Percentiles rank a stretch among this genome's conserved stretches.
Evolutionary conservation across 2,329 filamentous ascomycete genomes (phyloP).

Genomic region (Sclerotinia spermophila): DNA sequence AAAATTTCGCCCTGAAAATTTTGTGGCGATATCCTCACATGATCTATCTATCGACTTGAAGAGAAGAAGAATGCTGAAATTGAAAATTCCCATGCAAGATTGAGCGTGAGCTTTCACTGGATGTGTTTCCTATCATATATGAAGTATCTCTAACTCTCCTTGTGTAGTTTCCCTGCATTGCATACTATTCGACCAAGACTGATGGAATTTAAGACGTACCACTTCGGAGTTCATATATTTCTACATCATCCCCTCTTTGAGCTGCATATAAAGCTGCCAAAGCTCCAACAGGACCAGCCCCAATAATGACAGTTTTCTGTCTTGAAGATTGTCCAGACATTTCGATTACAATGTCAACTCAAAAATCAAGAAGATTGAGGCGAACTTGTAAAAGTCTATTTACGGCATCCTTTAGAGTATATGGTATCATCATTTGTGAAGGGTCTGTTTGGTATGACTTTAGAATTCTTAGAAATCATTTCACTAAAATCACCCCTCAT

Average conservation of each 20-base stretch:
- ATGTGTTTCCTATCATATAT: neutral
- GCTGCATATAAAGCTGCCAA: conserved; percentile 92
- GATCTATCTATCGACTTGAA: neutral
- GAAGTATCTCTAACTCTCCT: neutral
- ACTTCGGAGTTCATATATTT: conserved; percentile 88
- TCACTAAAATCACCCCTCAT: neutral
- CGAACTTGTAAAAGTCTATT: neutral
- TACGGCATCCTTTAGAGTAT: neutral
- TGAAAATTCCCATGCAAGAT: neutral
- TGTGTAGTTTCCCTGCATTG: neutral
- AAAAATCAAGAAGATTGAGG: neutral
- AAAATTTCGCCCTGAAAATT: neutral
- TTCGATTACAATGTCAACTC: neutral
- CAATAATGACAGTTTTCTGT: conserved; percentile 68
- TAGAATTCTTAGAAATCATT: conserved; percentile 4
- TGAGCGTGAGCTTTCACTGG: conserved; percentile 3
- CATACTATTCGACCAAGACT: conserved; percentile 3
- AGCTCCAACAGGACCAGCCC: conserved; percentile 89
- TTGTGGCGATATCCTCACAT: conserved; percentile 1
- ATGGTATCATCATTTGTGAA: neutral
- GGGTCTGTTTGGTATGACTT: neutral
- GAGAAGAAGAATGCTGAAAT: neutral
- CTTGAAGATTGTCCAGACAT: conserved; percentile 18
- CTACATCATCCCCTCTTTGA: conserved; percentile 79
- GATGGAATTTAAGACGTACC: conserved; percentile 53